Conservation (phyloP, 1,284 basidiomycete genomes). For the Melanopsichium pennsylvanicum region DNA sequence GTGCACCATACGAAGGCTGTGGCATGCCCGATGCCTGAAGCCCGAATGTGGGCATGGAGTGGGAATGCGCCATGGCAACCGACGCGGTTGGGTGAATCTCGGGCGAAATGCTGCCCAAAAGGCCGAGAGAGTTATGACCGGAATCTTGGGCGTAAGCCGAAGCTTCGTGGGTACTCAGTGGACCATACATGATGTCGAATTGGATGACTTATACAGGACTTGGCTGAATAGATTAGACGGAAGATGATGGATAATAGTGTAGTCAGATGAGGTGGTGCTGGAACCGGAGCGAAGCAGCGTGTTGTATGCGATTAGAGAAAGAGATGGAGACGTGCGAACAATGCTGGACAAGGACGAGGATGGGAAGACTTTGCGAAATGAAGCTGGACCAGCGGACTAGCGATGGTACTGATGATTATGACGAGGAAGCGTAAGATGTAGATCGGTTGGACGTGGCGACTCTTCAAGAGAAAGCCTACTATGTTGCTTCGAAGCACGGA, state of each 20-base stretch:
- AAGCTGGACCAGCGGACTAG: conserved; percentile 2
- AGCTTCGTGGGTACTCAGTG: conserved; percentile 3
- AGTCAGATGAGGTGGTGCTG: not conserved
- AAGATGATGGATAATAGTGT: too few species aligned
- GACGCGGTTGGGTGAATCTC: conserved; percentile 11
- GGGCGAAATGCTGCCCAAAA: conserved; percentile 32
- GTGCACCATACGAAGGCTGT: conserved; percentile 7
- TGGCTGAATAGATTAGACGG: too few species aligned
- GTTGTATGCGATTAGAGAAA: conserved; percentile 8
- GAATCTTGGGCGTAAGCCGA: conserved; percentile 7
- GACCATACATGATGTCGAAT: conserved; percentile 23
- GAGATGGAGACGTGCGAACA: not conserved
- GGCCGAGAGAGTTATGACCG: conserved; percentile 36
- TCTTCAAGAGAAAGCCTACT: conserved; percentile 4
- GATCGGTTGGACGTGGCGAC: not conserved
- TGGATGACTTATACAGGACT: not conserved
- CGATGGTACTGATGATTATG: not conserved
- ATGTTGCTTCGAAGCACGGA: not conserved
- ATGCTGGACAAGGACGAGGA: conserved; percentile 5
- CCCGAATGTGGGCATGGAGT: conserved; percentile 27
- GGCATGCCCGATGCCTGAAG: conserved; percentile 13
- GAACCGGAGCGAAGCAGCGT: not conserved
- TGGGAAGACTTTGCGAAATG: too few species aligned
- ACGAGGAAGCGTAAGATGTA: not conserved
- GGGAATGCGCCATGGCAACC: conserved; percentile 37